A percentile compares a stretch with the other conserved stretches of the same genome.
These are phyloP conservation scores for Colletotrichum paranaense DNA, from an alignment of 2,329 filamentous ascomycete species.

Conservation along the genomic window DNA sequence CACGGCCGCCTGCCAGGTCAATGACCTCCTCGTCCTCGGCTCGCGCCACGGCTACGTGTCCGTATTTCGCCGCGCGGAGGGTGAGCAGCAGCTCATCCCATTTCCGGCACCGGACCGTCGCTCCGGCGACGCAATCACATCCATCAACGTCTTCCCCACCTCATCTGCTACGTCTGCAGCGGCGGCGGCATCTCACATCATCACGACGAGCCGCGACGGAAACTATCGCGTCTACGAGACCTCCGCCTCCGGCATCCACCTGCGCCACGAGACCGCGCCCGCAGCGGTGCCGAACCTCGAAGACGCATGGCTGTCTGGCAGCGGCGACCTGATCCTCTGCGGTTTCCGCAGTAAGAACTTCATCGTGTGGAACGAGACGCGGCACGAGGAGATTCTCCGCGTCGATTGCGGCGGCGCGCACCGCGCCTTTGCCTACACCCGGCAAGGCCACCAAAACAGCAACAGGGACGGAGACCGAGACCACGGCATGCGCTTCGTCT, in stretches of 20 bases:
- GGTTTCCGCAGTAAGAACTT: constrained; percentile 87
- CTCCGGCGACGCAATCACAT: constrained; percentile 75
- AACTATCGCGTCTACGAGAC: constrained; percentile 74
- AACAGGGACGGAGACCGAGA: constrained; percentile 37
- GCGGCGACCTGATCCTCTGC: constrained; percentile 73
- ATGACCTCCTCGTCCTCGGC: constrained; percentile 61
- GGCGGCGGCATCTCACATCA: constrained; percentile 57
- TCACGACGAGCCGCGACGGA: constrained; percentile 83
- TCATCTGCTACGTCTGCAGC: constrained; percentile 35
- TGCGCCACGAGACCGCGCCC: constrained; percentile 75
- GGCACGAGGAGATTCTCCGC: constrained; percentile 74
- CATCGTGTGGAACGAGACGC: constrained; percentile 82
- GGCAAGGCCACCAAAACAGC: constrained; percentile 18
- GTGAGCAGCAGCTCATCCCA: constrained; percentile 40
- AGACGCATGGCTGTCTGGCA: constrained; percentile 68
- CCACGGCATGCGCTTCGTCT: constrained; percentile 68
- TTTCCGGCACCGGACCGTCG: constrained; percentile 51
- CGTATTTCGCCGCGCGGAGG: constrained; percentile 45
- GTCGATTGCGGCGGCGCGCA: constrained; percentile 89
- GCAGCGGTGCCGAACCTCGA: constrained; percentile 83
- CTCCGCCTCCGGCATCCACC: constrained; percentile 58
- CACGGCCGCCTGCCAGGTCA: constrained; percentile 57
- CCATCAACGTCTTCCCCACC: constrained; percentile 62
- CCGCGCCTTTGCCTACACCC: constrained; percentile 73
- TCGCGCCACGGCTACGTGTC: constrained; percentile 64